Base-by-base conservation (phyloP, 2,329 filamentous ascomycete species). In the Aspergillus brunneoviolaceus region DNA sequence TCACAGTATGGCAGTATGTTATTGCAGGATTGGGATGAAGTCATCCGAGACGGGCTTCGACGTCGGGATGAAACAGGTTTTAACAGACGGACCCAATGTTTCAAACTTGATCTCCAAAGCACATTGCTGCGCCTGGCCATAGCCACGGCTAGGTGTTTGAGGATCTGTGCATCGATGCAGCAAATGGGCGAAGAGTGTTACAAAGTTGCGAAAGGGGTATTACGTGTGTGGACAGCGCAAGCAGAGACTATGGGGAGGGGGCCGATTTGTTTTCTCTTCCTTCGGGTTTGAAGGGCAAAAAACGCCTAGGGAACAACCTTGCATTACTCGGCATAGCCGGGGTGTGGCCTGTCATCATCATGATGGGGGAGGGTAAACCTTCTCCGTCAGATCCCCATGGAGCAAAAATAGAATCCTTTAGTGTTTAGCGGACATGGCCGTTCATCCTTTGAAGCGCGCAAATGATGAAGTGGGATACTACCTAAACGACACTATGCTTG, bases 41-140 rank as follows among this genome's bases (percentile, higher is more conserved):
- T 55, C 53, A 55, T 55, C 53, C 42, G n/a, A 25, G n/a, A 35
- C 12, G 29, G 42, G 33, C 14, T 55, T 19, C 25, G 42, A 49
- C 47, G 3, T 25, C 48, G 31, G 49, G 12, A 48, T 58, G 50
- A 62, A 59, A 54, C 48, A 57, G 14, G 47, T 50, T 33, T 47
- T 10, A 25, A 53, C 7, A 57, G 23, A 27, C 33, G 47, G 50
- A 25, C 53, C 59, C 48, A 53, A 58, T 62, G 65, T 65, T 64
- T 65, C 55, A 60, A 48, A 56, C 35, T 31, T 49, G 53, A 39
- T 12, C 63, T 58, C 60, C 51, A 61, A 61, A 19, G 39, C 39
- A 60, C 65, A 60, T 62, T 55, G 59, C 66, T 69, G 66, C 63
- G 67, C 65, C 67, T 54, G 60, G 55, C 47, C 65, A 67, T 67